Evolutionary conservation across 2,329 filamentous ascomycete genomes (phyloP).

Genomic region (Colletotrichum cereale): DNA sequence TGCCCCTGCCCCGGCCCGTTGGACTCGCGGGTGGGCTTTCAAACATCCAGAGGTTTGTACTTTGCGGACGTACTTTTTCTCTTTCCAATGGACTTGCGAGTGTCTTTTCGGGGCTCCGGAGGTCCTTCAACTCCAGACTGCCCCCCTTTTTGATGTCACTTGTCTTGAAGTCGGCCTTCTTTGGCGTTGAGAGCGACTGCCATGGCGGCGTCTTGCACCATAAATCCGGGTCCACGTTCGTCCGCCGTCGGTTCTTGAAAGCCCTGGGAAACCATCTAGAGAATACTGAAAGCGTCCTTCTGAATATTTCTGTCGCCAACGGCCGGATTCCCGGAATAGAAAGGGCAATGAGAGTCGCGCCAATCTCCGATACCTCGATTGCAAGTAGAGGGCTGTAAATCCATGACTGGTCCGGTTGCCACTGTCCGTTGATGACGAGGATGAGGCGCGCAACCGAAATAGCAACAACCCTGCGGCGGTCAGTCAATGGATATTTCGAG

Average conservation of each 20-base stretch:
- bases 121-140: not conserved
- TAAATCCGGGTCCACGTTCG: not conserved
- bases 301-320: conserved; percentile 42
- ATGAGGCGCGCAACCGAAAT: conserved; percentile 62
- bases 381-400: conserved; percentile 63
- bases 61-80: not conserved
- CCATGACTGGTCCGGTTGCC: conserved; percentile 62
- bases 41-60: conserved; percentile 21
- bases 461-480: conserved; percentile 56
- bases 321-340: conserved; percentile 65
- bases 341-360: conserved; percentile 62
- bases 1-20: not conserved
- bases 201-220: conserved; percentile 29
- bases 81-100: not conserved
- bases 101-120: not conserved
- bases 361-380: conserved; percentile 64
- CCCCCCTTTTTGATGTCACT: conserved; percentile 1
- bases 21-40: not conserved
- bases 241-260: not conserved
- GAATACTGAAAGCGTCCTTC: not conserved
- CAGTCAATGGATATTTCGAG: not conserved
- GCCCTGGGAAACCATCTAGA: conserved; percentile 3
- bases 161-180: conserved; percentile 6
- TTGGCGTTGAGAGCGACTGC: conserved; percentile 13
- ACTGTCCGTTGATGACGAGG: conserved; percentile 61